Conservation (phyloP, 1,139 yeast genomes). For the Sugiyamaella novakii region DNA sequence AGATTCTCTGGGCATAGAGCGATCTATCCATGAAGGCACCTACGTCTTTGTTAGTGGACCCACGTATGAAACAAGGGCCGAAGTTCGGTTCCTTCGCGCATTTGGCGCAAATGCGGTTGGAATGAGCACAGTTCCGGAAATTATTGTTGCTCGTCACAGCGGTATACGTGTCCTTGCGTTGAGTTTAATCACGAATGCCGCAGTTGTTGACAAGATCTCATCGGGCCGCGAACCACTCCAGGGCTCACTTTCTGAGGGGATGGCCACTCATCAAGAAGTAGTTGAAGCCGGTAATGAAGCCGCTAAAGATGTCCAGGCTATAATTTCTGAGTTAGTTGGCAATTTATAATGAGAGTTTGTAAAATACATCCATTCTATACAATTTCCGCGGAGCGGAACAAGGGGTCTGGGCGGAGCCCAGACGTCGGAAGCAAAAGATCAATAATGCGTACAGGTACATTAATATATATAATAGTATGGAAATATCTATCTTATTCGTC, state of each 20-base stretch:
- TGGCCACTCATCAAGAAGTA: slow-evolving; percentile 90
- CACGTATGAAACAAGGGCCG: slow-evolving; percentile 91
- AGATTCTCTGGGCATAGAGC: slow-evolving; percentile 52
- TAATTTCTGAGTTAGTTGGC: slow-evolving; percentile 67
- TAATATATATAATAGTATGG: neutral
- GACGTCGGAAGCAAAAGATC: neutral
- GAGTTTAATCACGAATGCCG: slow-evolving; percentile 82
- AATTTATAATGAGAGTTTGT: slow-evolving; percentile 27
- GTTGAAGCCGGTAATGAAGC: slow-evolving; percentile 80
- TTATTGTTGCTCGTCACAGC: slow-evolving; percentile 85
- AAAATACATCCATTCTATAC: neutral
- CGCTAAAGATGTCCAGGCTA: slow-evolving; percentile 71
- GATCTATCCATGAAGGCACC: slow-evolving; percentile 81
- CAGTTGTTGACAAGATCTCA: slow-evolving; percentile 74
- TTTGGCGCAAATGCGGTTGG: slow-evolving; percentile 96
- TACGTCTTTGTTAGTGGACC: slow-evolving; percentile 91
- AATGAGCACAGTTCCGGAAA: slow-evolving; percentile 98
- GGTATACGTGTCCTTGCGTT: slow-evolving; percentile 81
- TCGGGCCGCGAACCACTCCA: slow-evolving; percentile 36
- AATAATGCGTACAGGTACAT: neutral
- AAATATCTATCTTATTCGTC: slow-evolving; percentile 56
- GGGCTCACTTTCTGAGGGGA: slow-evolving; percentile 63
- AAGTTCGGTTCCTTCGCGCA: slow-evolving; percentile 69
- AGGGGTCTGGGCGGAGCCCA: neutral
- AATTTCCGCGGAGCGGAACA: no score